Evolutionary conservation across 306 rosid species (phyloP).

Genomic region (Hylodesmum podocarpum): DNA sequence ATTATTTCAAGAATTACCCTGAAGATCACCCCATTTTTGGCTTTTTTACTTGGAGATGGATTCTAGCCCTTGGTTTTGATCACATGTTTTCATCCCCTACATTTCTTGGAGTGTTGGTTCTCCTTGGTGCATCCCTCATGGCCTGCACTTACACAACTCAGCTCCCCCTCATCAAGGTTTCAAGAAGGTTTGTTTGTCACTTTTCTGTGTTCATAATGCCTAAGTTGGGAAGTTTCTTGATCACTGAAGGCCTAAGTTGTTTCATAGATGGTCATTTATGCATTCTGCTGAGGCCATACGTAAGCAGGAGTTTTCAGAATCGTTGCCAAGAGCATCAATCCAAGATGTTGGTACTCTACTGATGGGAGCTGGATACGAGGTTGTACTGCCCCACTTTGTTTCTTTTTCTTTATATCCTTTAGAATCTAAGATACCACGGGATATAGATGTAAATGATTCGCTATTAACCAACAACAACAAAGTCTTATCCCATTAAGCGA

Average conservation of each 20-base stretch:
- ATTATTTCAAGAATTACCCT: conserved; percentile 74
- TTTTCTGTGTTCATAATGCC: conserved; percentile 13
- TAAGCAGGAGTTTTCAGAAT: conserved; percentile 84
- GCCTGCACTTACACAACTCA: conserved; percentile 98
- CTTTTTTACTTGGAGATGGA: conserved; percentile 95
- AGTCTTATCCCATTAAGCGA: not conserved
- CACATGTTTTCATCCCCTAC: conserved; percentile 86
- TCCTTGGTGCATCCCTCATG: conserved; percentile 84
- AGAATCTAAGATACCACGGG: not conserved
- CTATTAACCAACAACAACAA: not conserved
- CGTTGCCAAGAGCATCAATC: conserved; percentile 76
- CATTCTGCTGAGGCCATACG: conserved; percentile 73
- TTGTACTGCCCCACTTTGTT: conserved; percentile 19
- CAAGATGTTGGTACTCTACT: conserved; percentile 81
- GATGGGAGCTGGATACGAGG: conserved; percentile 99
- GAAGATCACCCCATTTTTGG: conserved; percentile 84
- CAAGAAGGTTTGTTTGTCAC: conserved; percentile 66
- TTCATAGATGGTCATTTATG: conserved; percentile 75
- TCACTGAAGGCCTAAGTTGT: conserved; percentile 28
- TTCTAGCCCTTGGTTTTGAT: conserved; percentile 89
- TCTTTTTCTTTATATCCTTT: not conserved
- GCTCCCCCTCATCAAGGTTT: conserved; percentile 84
- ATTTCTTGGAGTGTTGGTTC: conserved; percentile 69
- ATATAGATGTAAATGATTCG: not conserved
- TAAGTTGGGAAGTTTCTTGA: conserved; percentile 6